A percentile compares a stretch with the other conserved stretches of the same genome.
Evolutionary conservation across 2,329 filamentous ascomycete species (phyloP).

Genomic region (Corynespora cassiicola): DNA sequence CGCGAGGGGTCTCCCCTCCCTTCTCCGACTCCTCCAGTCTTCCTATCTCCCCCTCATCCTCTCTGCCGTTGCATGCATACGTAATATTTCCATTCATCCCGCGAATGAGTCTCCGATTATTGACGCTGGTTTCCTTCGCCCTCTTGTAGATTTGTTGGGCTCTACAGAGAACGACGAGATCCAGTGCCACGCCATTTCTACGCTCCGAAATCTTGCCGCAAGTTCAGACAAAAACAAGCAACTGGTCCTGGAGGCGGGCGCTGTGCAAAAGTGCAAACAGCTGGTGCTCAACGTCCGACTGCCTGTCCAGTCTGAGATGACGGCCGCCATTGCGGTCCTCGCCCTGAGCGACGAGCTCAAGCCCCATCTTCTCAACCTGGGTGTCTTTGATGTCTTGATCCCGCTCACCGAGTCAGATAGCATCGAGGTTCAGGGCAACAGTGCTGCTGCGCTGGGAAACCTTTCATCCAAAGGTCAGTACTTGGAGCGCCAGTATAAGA

Average conservation of each 20-base stretch:
- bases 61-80: constrained; percentile 95
- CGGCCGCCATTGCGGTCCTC: constrained; percentile 95
- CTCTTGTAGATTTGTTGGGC: constrained; percentile 89
- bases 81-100: constrained; percentile 98
- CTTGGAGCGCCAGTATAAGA: not conserved
- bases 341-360: constrained; percentile 96
- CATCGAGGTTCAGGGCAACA: constrained; percentile 98
- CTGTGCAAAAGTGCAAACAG: constrained; percentile 98
- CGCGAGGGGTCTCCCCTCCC: constrained; percentile 80
- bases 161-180: constrained; percentile 99
- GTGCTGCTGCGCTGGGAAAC: constrained; percentile 93
- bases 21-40: constrained; percentile 89
- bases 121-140: constrained; percentile 93
- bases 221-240: constrained; percentile 98
- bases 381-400: constrained; percentile 95
- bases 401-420: constrained; percentile 93
- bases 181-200: constrained; percentile 98
- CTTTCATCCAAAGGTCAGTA: constrained; percentile 89
- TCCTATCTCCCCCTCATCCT: constrained; percentile 95
- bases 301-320: constrained; percentile 98
- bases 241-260: constrained; percentile 93
- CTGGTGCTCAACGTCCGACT: constrained; percentile 91
- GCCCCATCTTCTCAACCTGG: constrained; percentile 84
- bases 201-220: constrained; percentile 90
- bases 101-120: constrained; percentile 98